These are phyloP conservation scores for Trichoderma breve DNA, from an alignment of 2,329 filamentous ascomycete species.

Conservation along the genomic window DNA sequence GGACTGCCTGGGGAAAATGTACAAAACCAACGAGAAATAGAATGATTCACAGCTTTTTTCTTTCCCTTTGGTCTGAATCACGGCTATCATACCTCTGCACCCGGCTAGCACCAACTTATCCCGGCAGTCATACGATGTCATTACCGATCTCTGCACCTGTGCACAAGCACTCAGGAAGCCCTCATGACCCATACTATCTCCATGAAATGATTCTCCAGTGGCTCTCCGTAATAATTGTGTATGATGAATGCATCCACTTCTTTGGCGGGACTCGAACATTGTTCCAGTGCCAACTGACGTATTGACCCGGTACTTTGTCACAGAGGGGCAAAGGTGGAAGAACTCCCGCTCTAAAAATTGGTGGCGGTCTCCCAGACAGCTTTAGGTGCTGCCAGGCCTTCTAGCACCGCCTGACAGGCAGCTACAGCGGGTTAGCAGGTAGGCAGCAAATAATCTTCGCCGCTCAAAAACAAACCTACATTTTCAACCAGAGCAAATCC, in stretches of 20 bases:
- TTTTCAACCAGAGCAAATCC: not conserved
- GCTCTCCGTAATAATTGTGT: not conserved
- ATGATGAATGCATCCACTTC: not conserved
- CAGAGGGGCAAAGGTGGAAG: not conserved
- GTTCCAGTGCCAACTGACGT: not conserved
- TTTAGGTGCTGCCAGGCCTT: not conserved
- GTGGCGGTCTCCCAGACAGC: not conserved
- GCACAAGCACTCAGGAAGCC: not conserved
- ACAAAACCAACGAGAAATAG: constrained; percentile 35
- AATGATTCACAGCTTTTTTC: constrained; percentile 25
- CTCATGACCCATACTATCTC: not conserved
- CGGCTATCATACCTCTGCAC: not conserved
- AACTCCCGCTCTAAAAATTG: not conserved
- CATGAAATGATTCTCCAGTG: not conserved
- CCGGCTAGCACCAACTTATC: not conserved
- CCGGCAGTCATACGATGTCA: constrained; percentile 7
- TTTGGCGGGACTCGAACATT: not conserved
- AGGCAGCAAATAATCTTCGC: not conserved
- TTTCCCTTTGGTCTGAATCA: not conserved
- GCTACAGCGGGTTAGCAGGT: not conserved
- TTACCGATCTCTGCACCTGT: not conserved
- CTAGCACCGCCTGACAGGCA: not conserved
- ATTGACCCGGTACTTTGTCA: not conserved
- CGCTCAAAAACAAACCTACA: not conserved
- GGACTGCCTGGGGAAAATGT: constrained; percentile 33